Conservation (phyloP, 805 yeast genomes). For the Candida boidinii region DNA sequence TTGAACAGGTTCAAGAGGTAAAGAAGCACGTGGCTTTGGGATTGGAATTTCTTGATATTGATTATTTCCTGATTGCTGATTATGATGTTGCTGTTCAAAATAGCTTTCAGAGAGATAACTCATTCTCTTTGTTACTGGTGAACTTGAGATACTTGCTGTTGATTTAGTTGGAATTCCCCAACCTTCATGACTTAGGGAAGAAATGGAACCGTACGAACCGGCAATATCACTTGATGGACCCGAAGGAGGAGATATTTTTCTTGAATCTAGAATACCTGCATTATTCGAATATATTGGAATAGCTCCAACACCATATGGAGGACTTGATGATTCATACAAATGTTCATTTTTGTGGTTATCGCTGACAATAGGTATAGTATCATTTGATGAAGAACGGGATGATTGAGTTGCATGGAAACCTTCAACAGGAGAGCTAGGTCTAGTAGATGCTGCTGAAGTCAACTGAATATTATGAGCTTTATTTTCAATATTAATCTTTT, state of each 20-base stretch:
- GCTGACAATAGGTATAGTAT: too few relatives aligned
- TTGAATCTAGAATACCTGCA: too few relatives aligned
- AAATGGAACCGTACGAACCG: not conserved
- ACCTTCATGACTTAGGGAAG: constrained; percentile 19
- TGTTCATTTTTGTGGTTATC: not conserved
- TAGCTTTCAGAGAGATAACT: not conserved
- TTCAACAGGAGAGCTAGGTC: too few relatives aligned
- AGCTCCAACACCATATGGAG: too few relatives aligned
- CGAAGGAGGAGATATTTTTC: too few relatives aligned
- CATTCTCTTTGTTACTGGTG: constrained; percentile 7
- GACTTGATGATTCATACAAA: constrained; percentile 7
- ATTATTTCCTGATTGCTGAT: not conserved
- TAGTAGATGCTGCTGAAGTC: not conserved
- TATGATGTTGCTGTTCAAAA: not conserved
- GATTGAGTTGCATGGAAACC: too few relatives aligned
- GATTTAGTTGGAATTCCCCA: constrained; percentile 34
- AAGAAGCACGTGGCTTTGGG: not conserved
- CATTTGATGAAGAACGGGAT: too few relatives aligned
- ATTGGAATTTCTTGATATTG: not conserved
- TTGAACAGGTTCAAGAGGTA: not conserved
- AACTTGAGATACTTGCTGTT: constrained; percentile 13
- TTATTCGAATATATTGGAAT: too few relatives aligned
- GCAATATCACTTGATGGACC: constrained; percentile 1
- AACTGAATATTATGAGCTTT: not conserved
- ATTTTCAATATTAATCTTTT: constrained; percentile 1